phyloP scores from a whole-genome alignment of 208 protist genomes.

The Angomonas desouzai region DNA sequence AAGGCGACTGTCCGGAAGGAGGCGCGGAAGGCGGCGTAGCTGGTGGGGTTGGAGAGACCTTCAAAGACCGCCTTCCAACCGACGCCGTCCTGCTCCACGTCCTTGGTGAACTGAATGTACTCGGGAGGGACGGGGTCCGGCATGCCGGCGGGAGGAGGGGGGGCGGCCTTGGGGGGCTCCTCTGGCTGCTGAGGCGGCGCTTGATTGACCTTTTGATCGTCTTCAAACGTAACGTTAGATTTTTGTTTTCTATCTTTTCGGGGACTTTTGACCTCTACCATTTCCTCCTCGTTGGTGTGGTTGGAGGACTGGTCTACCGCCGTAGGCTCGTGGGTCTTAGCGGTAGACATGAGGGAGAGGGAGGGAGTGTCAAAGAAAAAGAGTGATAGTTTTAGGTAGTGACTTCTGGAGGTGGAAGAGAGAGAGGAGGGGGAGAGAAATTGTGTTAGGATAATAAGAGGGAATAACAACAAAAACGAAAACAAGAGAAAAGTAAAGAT shows the following conservation, averaged over 20 bases:
- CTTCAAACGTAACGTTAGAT: conserved; percentile 5
- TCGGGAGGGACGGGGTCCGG: conserved; percentile 20
- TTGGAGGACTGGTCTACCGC: not conserved
- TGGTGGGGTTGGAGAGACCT: conserved; percentile 17
- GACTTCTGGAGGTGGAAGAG: no score
- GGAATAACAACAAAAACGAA: not conserved
- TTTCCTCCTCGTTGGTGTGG: not conserved
- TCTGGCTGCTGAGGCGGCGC: not conserved
- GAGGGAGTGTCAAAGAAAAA: conserved; percentile 5
- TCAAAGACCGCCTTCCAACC: conserved; percentile 26
- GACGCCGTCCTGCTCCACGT: conserved; percentile 24
- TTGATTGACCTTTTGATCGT: conserved; percentile 8
- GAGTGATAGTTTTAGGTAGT: not conserved
- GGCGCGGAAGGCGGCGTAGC: conserved; percentile 13
- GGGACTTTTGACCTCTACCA: not conserved
- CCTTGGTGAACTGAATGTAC: conserved; percentile 25
- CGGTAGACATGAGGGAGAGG: not conserved
- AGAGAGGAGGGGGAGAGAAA: conserved; percentile 9
- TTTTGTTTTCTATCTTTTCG: not conserved
- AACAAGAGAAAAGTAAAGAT: no score
- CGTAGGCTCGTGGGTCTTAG: conserved; percentile 4
- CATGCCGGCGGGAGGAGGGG: not conserved
- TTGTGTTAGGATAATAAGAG: not conserved
- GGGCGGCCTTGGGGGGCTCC: not conserved
- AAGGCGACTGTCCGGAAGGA: conserved; percentile 26